phyloP scores from a whole-genome alignment of 2,329 filamentous ascomycete species.

The Diaporthe citri region DNA sequence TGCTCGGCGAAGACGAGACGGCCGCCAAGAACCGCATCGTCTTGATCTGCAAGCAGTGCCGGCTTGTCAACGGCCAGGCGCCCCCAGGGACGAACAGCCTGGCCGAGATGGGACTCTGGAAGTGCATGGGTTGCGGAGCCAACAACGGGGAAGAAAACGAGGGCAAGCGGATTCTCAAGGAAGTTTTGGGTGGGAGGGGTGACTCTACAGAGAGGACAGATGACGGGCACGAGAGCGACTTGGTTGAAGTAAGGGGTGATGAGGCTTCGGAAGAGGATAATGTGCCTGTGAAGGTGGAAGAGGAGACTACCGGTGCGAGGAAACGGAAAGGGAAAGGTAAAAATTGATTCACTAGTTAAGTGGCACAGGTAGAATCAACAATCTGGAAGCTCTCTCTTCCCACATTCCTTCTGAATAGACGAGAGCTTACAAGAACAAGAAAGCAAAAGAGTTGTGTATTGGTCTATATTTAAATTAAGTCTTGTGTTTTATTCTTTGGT shows the following conservation, averaged over 20 bases:
- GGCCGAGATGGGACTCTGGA: slow-evolving; percentile 87
- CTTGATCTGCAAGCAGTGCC: slow-evolving; percentile 84
- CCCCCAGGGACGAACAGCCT: slow-evolving; percentile 85
- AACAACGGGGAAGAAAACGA: slow-evolving; percentile 88
- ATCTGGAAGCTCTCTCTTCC: not conserved
- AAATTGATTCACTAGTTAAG: not conserved
- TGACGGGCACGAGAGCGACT: slow-evolving; percentile 38
- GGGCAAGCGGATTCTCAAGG: slow-evolving; percentile 77
- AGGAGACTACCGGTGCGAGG: slow-evolving; percentile 2
- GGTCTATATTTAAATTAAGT: not conserved
- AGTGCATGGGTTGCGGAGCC: slow-evolving; percentile 85
- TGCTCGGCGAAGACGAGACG: slow-evolving; percentile 95
- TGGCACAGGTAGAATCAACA: not conserved
- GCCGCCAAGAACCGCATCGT: slow-evolving; percentile 90
- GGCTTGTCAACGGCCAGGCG: slow-evolving; percentile 94
- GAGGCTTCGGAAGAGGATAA: slow-evolving; percentile 15
- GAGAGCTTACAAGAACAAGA: not conserved
- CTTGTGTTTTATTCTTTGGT: not conserved
- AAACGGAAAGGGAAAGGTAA: slow-evolving; percentile 28
- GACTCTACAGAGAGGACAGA: slow-evolving; percentile 41
- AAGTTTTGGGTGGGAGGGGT: slow-evolving; percentile 61
- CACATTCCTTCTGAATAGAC: not conserved
- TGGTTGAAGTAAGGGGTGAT: slow-evolving; percentile 34
- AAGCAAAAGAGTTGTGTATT: not conserved
- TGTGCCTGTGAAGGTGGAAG: slow-evolving; percentile 11